Base-by-base conservation (phyloP, 2,329 filamentous ascomycete genomes). In the Didymosphaeria variabile region DNA sequence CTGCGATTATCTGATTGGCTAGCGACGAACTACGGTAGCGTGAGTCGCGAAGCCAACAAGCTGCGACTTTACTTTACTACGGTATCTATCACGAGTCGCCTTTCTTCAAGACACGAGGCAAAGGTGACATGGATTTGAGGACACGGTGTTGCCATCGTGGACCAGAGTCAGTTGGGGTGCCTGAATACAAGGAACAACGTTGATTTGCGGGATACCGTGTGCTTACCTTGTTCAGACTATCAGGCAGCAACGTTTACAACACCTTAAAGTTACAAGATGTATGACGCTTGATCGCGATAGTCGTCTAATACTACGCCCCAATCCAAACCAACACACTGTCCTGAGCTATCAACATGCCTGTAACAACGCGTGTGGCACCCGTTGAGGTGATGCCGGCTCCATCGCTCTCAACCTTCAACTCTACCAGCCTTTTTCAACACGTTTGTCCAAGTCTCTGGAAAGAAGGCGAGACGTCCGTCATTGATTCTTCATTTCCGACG, bases 351-450 rank as follows among this genome's bases (percentile, higher is more conserved):
- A 38, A 26, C n/a, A 58, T 58, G 56, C 56, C 56, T n/a, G 56
- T 58, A 31, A 58, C 56, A 21, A 58, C 56, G 23, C 49, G 56
- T n/a, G 56, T 45, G 10, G 47, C 56, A 29, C 56, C 56, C 13
- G 56, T 58, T 7, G 49, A 58, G 21, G 40, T 58, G 12, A 58
- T 15, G 38, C 12, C 38, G 9, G 56, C 56, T 9, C 47, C 56
- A 2, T n/a, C 23, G 15, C 38, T 46, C 3, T 52, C 47, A 12
- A 52, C 36, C 1, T 52, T n/a, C 38, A 38, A 45, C 40, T 12
- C 56, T 15, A 53, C 36, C 1, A 38, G 36, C 15, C 56, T 58
- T n/a, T 42, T 58, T 12, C 23, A 45, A 23, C 36, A 34, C 12
- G 26, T 31, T 12, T 45, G 42, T 23, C 38, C 49, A 8, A 19